phyloP scores from a whole-genome alignment of 805 yeast species.

The Kluyveromyces nonfermentans region DNA sequence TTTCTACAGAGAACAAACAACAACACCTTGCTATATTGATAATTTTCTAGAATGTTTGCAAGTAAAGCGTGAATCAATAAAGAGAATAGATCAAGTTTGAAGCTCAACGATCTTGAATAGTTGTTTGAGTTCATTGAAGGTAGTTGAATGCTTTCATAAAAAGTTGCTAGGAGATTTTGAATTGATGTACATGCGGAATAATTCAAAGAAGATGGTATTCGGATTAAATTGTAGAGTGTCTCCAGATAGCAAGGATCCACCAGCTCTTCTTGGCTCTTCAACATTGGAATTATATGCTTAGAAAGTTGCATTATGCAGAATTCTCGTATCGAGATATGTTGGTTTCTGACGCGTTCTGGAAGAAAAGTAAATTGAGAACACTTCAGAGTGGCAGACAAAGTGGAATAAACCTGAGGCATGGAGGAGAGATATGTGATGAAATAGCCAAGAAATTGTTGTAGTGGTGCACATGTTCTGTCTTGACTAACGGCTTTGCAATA shows the following conservation, averaged over 20 bases:
- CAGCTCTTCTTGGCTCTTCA: neutral
- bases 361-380: neutral
- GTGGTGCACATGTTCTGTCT: neutral
- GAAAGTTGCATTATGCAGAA: slow-evolving; percentile 2
- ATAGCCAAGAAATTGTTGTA: slow-evolving; percentile 1
- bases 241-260: slow-evolving; percentile 3
- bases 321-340: slow-evolving; percentile 2
- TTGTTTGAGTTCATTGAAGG: neutral
- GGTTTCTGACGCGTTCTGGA: slow-evolving; percentile 1
- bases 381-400: neutral
- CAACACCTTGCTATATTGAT: slow-evolving; percentile 44
- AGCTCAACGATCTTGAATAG: slow-evolving; percentile 6
- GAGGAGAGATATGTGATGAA: slow-evolving; percentile 1
- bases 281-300: slow-evolving; percentile 1
- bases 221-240: slow-evolving; percentile 1
- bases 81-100: slow-evolving; percentile 49
- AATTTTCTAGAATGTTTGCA: slow-evolving; percentile 41
- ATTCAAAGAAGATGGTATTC: slow-evolving; percentile 1
- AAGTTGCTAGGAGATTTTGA: slow-evolving; percentile 1
- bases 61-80: slow-evolving; percentile 48
- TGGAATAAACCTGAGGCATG: neutral
- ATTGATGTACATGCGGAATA: slow-evolving; percentile 2
- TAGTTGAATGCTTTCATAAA: slow-evolving; percentile 2
- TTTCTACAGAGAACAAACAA: slow-evolving; percentile 39
- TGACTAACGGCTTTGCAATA: slow-evolving; percentile 1